Evolutionary conservation across 2,329 filamentous ascomycete species (phyloP).

Genomic region (Dothistroma pini): DNA sequence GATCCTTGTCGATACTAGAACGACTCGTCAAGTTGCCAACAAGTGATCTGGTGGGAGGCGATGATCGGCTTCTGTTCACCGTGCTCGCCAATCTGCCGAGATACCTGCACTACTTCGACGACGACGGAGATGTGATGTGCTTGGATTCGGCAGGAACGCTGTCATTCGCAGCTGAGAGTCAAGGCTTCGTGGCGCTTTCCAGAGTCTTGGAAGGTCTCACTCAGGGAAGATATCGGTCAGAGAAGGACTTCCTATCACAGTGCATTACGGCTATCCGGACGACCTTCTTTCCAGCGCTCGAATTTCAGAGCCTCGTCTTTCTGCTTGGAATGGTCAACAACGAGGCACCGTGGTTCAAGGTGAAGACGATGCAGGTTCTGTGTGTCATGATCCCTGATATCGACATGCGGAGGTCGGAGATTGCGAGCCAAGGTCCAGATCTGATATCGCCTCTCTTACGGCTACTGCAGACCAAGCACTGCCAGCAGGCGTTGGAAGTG

Average conservation of each 20-base stretch:
- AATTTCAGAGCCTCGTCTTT: slow-evolving; percentile 83
- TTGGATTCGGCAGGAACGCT: slow-evolving; percentile 66
- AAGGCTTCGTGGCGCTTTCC: slow-evolving; percentile 65
- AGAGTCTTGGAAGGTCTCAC: slow-evolving; percentile 68
- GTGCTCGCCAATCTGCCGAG: slow-evolving; percentile 88
- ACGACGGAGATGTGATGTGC: slow-evolving; percentile 54
- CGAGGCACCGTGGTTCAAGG: slow-evolving; percentile 80
- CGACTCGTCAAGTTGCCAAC: slow-evolving; percentile 74
- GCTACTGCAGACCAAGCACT: slow-evolving; percentile 87
- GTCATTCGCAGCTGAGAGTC: slow-evolving; percentile 66
- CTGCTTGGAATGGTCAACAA: slow-evolving; percentile 90
- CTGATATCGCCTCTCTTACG: slow-evolving; percentile 89
- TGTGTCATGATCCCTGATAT: slow-evolving; percentile 81
- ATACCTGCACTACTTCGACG: slow-evolving; percentile 76
- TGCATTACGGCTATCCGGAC: slow-evolving; percentile 70
- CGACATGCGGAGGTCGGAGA: slow-evolving; percentile 87
- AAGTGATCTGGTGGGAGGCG: slow-evolving; percentile 75
- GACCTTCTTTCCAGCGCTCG: slow-evolving; percentile 75
- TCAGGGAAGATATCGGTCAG: slow-evolving; percentile 60
- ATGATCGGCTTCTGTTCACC: slow-evolving; percentile 76
- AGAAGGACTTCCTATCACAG: slow-evolving; percentile 72
- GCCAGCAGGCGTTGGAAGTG: slow-evolving; percentile 85
- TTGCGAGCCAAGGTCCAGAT: slow-evolving; percentile 87
- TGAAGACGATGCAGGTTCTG: slow-evolving; percentile 88
- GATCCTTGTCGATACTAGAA: slow-evolving; percentile 73